These are phyloP conservation scores for Chlorella sp. DNA, from an alignment of 139 green algal species.

Conservation along the genomic window DNA sequence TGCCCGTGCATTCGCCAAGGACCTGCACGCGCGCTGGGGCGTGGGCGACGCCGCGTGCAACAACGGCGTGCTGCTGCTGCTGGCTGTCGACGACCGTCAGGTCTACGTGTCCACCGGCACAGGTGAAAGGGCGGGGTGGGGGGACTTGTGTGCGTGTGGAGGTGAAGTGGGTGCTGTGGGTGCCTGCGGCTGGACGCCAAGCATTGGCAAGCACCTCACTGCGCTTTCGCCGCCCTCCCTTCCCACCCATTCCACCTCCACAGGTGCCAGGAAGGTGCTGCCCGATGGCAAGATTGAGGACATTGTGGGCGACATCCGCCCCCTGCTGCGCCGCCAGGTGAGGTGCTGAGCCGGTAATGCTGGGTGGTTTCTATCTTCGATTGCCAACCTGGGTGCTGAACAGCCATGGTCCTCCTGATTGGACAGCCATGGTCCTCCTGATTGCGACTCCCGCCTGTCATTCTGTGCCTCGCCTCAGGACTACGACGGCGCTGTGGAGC, in stretches of 20 bases:
- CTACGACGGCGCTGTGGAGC: constrained; percentile 62
- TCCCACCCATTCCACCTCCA: not conserved
- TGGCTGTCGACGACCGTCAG: constrained; percentile 69
- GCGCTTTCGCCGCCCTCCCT: too few relatives aligned
- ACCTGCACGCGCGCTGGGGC: constrained; percentile 71
- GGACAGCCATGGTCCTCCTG: too few relatives aligned
- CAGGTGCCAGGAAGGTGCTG: constrained; percentile 38
- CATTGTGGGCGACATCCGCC: constrained; percentile 55
- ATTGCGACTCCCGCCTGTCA: too few relatives aligned
- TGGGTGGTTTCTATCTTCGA: too few relatives aligned
- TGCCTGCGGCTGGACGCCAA: too few relatives aligned
- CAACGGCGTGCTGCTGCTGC: constrained; percentile 75
- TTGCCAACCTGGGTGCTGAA: too few relatives aligned
- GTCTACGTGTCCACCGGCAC: constrained; percentile 38
- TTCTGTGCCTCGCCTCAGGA: not conserved
- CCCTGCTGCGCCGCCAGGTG: constrained; percentile 39
- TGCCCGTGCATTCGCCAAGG: constrained; percentile 58
- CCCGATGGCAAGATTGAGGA: constrained; percentile 30
- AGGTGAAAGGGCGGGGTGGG: too few relatives aligned
- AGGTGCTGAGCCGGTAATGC: too few relatives aligned
- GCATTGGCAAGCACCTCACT: too few relatives aligned
- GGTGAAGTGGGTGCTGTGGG: too few relatives aligned
- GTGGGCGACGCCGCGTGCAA: constrained; percentile 69
- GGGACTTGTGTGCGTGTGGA: too few relatives aligned
- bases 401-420: too few relatives aligned